A percentile compares a stretch with the other conserved stretches of the same genome.
Evolutionary conservation across 495 filamentous ascomycete genomes (phyloP).

Genomic region (Friedmanniomyces endolithicus): DNA sequence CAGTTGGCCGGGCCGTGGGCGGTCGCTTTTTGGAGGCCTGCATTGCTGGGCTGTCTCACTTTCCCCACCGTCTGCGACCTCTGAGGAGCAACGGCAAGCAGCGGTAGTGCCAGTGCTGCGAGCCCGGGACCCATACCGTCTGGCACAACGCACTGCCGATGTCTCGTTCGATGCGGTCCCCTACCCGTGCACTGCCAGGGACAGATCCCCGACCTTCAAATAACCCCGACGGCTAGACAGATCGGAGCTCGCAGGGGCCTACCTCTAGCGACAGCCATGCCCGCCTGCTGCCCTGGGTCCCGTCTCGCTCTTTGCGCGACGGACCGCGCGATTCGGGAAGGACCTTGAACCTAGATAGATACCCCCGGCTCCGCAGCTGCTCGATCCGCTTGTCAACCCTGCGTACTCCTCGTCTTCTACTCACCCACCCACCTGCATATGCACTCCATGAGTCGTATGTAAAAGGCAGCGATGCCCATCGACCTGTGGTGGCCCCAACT

Average conservation of each 20-base stretch:
- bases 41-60: neutral
- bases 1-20: neutral
- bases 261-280: neutral
- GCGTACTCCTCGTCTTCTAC: neutral
- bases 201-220: neutral
- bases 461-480: conserved; percentile 6
- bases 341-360: conserved; percentile 3
- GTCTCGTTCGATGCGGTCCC: neutral
- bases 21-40: neutral
- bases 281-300: neutral
- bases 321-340: conserved; percentile 2
- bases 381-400: conserved; percentile 5
- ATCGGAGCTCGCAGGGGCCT: neutral
- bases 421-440: conserved; percentile 7
- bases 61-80: neutral
- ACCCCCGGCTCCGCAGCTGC: conserved; percentile 9
- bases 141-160: neutral
- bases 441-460: conserved; percentile 1
- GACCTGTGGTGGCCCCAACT: neutral
- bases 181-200: neutral
- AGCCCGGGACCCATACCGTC: neutral
- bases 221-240: neutral
- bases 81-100: neutral
- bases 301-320: neutral
- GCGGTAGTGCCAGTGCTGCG: neutral